Conservation (phyloP, 768 basidiomycete genomes). For the Amanita inopinata region DNA sequence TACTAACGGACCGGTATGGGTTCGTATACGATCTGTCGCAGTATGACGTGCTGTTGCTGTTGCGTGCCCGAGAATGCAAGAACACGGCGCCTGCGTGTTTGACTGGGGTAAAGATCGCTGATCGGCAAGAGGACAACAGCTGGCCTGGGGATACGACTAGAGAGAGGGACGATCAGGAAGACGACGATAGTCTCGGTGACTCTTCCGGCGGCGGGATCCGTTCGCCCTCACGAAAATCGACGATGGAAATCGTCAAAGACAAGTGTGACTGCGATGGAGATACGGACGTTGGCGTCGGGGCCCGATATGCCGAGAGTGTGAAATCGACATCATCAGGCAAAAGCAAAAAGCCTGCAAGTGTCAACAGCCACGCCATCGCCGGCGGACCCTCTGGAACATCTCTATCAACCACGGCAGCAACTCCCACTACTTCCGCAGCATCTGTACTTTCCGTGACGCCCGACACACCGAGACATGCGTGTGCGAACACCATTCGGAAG, state of each 20-base stretch:
- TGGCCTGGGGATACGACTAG: constrained; percentile 49
- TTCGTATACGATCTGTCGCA: constrained; percentile 83
- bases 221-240: constrained; percentile 13
- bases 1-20: constrained; percentile 79
- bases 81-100: constrained; percentile 76
- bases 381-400: constrained; percentile 16
- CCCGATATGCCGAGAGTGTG: constrained; percentile 14
- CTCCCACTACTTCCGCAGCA: constrained; percentile 24
- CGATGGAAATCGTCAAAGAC: constrained; percentile 37
- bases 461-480: constrained; percentile 65
- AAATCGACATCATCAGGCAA: constrained; percentile 45
- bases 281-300: constrained; percentile 10
- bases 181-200: constrained; percentile 14
- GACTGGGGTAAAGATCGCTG: constrained; percentile 82
- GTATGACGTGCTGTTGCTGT: constrained; percentile 70
- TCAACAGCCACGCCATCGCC: constrained; percentile 14
- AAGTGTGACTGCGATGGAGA: constrained; percentile 36
- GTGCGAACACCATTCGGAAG: constrained; percentile 62
- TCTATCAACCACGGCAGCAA: constrained; percentile 12
- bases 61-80: constrained; percentile 62
- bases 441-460: constrained; percentile 52
- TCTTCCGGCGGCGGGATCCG: not conserved
- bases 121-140: constrained; percentile 67
- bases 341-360: constrained; percentile 37
- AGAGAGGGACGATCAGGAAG: constrained; percentile 32